Conservation (phyloP, 805 yeast genomes). For the Wickerhamiella cacticola region DNA sequence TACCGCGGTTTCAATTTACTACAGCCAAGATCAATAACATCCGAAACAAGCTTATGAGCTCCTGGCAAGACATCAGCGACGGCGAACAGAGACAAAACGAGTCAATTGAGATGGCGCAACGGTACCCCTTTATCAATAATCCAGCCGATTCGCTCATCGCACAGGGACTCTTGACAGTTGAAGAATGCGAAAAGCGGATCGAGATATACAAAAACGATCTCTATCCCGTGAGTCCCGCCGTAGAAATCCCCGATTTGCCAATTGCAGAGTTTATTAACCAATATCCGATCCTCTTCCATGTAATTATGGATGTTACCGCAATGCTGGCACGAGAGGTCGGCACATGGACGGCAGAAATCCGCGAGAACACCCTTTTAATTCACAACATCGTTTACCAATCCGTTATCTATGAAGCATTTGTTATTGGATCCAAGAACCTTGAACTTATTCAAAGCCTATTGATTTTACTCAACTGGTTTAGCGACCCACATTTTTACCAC, state of each 20-base stretch:
- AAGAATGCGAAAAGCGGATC: conserved; percentile 48
- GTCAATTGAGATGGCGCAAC: conserved; percentile 31
- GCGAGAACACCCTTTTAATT: conserved; percentile 13
- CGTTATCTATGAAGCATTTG: conserved; percentile 42
- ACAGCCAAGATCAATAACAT: conserved; percentile 12
- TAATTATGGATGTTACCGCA: conserved; percentile 52
- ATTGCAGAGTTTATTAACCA: conserved; percentile 39
- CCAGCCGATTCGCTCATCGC: conserved; percentile 34
- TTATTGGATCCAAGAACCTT: conserved; percentile 56
- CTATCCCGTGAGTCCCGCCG: conserved; percentile 42
- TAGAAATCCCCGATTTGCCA: conserved; percentile 39
- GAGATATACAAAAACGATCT: conserved; percentile 38
- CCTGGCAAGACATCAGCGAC: conserved; percentile 22
- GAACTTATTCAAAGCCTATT: conserved; percentile 55
- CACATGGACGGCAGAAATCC: conserved; percentile 9
- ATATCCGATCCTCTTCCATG: conserved; percentile 51
- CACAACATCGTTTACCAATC: conserved; percentile 26
- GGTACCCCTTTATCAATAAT: conserved; percentile 16
- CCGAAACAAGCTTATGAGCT: conserved; percentile 20
- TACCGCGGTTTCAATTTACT: conserved; percentile 7
- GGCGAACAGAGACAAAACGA: conserved; percentile 44
- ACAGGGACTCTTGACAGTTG: conserved; percentile 43
- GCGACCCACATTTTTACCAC: conserved; percentile 68
- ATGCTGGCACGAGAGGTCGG: conserved; percentile 19
- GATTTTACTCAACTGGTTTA: conserved; percentile 64